Percentiles rank a stretch among this genome's conserved stretches.
These are phyloP conservation scores for Gentiana dahurica DNA, from an alignment of 257 asterid genomes.

Conservation along the genomic window DNA sequence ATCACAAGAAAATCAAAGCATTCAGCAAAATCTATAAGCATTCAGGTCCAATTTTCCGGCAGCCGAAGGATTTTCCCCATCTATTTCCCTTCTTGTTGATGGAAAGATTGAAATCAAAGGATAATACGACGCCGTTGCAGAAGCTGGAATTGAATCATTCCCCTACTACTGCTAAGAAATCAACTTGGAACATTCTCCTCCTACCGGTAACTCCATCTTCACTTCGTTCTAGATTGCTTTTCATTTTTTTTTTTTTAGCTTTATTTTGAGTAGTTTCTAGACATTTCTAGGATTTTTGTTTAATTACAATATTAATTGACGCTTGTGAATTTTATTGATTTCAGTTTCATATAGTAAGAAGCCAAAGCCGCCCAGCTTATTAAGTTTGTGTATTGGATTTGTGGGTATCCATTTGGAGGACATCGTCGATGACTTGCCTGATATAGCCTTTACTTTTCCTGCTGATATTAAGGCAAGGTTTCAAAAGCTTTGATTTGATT, in stretches of 20 bases:
- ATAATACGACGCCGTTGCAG: constrained; percentile 21
- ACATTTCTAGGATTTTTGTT: not conserved
- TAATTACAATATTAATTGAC: constrained; percentile 8
- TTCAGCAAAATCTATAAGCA: too few relatives aligned
- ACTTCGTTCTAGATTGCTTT: not conserved
- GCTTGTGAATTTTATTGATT: constrained; percentile 5
- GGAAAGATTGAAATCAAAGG: constrained; percentile 41
- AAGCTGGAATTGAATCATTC: constrained; percentile 28
- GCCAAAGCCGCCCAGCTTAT: constrained; percentile 60
- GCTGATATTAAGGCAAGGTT: constrained; percentile 78
- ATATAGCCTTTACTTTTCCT: constrained; percentile 51
- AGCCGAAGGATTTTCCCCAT: not conserved
- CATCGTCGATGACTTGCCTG: constrained; percentile 61
- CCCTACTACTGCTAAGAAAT: constrained; percentile 11
- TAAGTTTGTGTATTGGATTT: constrained; percentile 76
- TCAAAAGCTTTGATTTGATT: not conserved
- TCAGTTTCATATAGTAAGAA: constrained; percentile 35
- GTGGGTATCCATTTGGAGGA: constrained; percentile 83
- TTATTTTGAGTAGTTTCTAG: not conserved
- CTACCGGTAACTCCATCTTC: constrained; percentile 21
- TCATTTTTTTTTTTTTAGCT: not conserved
- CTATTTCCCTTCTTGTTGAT: constrained; percentile 21
- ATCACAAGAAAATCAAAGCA: too few relatives aligned
- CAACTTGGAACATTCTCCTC: constrained; percentile 17
- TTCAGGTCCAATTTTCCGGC: too few relatives aligned